Evolutionary conservation across 2,329 filamentous ascomycete genomes (phyloP).

Genomic region (Grosmannia penicillata): DNA sequence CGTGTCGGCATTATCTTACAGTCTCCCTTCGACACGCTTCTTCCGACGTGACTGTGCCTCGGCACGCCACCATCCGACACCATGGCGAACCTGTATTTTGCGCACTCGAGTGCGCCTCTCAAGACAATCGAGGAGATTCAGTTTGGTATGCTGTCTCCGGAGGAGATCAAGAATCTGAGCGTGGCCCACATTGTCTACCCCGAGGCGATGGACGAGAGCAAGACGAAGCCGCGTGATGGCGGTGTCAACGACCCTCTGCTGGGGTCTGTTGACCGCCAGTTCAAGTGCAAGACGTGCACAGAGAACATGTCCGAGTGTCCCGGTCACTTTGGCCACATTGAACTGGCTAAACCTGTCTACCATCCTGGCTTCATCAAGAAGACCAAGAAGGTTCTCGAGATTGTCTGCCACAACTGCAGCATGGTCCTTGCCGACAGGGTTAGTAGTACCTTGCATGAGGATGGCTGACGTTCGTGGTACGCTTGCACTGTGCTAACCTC

Average conservation of each 20-base stretch:
- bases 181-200: slow-evolving; percentile 92
- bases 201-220: slow-evolving; percentile 98
- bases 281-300: slow-evolving; percentile 90
- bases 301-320: slow-evolving; percentile 94
- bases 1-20: not conserved
- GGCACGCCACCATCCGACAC: slow-evolving; percentile 22
- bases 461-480: slow-evolving; percentile 19
- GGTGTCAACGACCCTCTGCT: slow-evolving; percentile 93
- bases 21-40: not conserved
- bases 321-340: slow-evolving; percentile 97
- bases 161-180: slow-evolving; percentile 99
- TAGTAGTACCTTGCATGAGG: slow-evolving; percentile 48
- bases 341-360: slow-evolving; percentile 90
- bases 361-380: slow-evolving; percentile 95
- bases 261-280: slow-evolving; percentile 89
- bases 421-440: slow-evolving; percentile 96
- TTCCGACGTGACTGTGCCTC: not conserved
- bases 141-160: slow-evolving; percentile 91
- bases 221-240: slow-evolving; percentile 75
- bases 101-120: slow-evolving; percentile 86
- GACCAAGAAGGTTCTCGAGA: slow-evolving; percentile 98
- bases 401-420: slow-evolving; percentile 97
- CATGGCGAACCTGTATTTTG: slow-evolving; percentile 88
- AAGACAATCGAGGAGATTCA: slow-evolving; percentile 98
- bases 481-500: slow-evolving; percentile 13